phyloP scores from a whole-genome alignment of 805 yeast genomes.

The Hanseniaspora occidentalis region DNA sequence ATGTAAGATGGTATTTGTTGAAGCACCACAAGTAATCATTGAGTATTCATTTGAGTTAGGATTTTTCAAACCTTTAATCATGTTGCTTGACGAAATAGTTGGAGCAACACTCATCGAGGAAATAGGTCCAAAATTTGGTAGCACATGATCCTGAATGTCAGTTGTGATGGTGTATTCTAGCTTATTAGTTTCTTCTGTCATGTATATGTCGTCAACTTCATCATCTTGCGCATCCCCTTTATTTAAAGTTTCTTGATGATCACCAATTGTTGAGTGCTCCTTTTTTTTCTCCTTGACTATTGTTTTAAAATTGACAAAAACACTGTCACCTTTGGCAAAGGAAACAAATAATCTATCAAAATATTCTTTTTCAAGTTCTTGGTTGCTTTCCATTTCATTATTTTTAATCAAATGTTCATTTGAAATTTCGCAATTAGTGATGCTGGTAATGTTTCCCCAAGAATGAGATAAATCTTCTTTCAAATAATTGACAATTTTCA shows the following conservation, averaged over 20 bases:
- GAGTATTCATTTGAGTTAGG: conserved; percentile 58
- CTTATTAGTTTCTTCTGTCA: conserved; percentile 13
- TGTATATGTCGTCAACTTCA: conserved; percentile 20
- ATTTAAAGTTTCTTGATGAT: conserved; percentile 19
- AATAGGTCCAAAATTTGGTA: conserved; percentile 63
- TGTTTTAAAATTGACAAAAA: conserved; percentile 4
- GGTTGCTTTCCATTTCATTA: background rate
- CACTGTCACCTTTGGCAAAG: conserved; percentile 7
- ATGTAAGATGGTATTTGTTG: conserved; percentile 41
- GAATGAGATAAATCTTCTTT: conserved; percentile 1
- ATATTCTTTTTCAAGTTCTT: background rate
- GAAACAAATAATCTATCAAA: conserved; percentile 1
- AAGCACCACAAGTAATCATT: conserved; percentile 60
- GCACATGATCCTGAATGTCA: conserved; percentile 5
- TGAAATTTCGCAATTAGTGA: background rate
- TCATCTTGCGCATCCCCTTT: conserved; percentile 24
- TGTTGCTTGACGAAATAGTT: conserved; percentile 36
- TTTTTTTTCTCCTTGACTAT: background rate
- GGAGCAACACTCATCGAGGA: conserved; percentile 55
- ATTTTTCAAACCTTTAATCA: conserved; percentile 49
- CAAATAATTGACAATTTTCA: background rate
- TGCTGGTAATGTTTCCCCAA: conserved; percentile 1
- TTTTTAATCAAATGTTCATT: conserved; percentile 1
- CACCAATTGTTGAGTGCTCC: conserved; percentile 8
- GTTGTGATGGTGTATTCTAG: conserved; percentile 7